A percentile compares a stretch with the other conserved stretches of the same genome.
Conservation (phyloP, 805 yeast genomes). For the Myxozyma vanderwaltii region DNA sequence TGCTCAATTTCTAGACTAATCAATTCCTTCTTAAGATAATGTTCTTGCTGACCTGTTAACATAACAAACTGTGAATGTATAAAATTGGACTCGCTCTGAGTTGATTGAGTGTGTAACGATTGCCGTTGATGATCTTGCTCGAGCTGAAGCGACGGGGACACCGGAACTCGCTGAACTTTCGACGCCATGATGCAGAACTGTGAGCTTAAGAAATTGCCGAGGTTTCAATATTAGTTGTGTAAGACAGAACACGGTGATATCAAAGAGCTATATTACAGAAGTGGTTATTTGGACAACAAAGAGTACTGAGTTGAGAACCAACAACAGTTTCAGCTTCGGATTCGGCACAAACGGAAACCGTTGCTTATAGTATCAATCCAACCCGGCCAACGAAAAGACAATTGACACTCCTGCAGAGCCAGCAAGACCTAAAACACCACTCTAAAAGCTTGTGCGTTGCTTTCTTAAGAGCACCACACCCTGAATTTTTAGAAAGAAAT, state of each 20-base stretch:
- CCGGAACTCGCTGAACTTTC: neutral
- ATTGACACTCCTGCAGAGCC: too few species aligned
- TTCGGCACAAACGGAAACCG: conserved; percentile 1
- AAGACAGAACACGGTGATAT: too few species aligned
- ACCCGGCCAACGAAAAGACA: too few species aligned
- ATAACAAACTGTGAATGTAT: neutral
- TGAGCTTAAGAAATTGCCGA: too few species aligned
- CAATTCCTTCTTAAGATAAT: conserved; percentile 81
- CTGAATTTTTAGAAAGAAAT: too few species aligned
- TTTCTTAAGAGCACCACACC: too few species aligned
- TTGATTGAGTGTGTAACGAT: neutral
- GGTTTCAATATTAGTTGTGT: too few species aligned
- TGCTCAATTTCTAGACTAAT: conserved; percentile 59
- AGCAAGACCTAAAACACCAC: too few species aligned
- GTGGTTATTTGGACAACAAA: neutral
- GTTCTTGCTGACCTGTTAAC: conserved; percentile 72
- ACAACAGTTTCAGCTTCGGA: too few species aligned
- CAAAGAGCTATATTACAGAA: too few species aligned
- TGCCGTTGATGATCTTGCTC: neutral
- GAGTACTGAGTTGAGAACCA: too few species aligned
- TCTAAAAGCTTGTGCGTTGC: too few species aligned
- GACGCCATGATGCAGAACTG: neutral
- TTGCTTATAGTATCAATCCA: neutral
- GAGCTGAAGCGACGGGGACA: neutral
- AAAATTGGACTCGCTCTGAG: neutral